phyloP scores from a whole-genome alignment of 805 yeast genomes.

The Geotrichum ghanense region DNA sequence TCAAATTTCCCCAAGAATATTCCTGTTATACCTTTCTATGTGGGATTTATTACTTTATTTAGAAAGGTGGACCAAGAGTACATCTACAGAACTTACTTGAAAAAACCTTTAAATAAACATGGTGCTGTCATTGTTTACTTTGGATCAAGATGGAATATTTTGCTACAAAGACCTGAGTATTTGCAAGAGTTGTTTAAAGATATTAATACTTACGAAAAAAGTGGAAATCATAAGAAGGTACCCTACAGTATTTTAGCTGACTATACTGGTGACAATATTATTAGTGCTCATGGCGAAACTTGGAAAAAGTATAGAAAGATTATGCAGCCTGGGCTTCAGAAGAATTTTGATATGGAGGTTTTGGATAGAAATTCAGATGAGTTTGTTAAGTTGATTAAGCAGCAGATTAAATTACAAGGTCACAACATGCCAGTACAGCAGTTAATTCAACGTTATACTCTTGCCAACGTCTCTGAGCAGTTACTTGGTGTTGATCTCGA shows the following conservation, averaged over 20 bases:
- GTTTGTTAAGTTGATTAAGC: background rate
- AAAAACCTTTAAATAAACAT: background rate
- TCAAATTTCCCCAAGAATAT: background rate
- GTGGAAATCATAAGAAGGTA: background rate
- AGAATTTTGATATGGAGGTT: background rate
- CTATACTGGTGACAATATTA: background rate
- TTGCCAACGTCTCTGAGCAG: background rate
- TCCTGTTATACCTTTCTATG: background rate
- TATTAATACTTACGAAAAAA: background rate
- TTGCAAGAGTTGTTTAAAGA: background rate
- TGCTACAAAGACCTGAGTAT: background rate
- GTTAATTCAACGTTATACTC: background rate
- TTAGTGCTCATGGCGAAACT: slow-evolving; percentile 1
- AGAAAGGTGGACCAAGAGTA: background rate
- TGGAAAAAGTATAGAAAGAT: background rate
- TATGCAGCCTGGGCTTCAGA: background rate
- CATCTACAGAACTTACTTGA: background rate
- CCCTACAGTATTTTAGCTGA: background rate
- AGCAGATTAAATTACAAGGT: background rate
- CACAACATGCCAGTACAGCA: background rate
- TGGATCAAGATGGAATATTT: background rate
- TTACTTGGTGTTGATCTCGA: background rate
- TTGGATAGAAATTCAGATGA: background rate
- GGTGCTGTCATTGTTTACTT: background rate
- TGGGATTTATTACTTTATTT: background rate